These are phyloP conservation scores for Rhizopus delemar DNA, from an alignment of 371 early-diverging fungal genomes.

Conservation along the genomic window DNA sequence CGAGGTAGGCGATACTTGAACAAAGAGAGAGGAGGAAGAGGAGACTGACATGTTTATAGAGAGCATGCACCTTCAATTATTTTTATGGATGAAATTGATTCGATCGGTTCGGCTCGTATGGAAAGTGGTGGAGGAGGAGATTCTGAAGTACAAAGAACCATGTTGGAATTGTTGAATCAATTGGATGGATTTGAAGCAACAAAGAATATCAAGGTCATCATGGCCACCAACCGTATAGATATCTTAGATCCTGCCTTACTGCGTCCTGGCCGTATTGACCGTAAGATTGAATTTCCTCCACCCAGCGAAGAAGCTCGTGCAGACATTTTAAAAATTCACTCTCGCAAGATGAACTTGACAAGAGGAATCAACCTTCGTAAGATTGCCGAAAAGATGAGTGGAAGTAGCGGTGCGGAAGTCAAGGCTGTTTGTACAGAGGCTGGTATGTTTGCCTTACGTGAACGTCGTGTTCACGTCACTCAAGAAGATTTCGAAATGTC, in stretches of 20 bases:
- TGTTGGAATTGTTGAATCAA: slow-evolving; percentile 99
- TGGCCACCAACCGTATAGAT: slow-evolving; percentile 89
- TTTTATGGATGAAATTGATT: slow-evolving; percentile 99
- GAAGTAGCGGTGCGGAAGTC: slow-evolving; percentile 87
- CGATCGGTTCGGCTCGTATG: slow-evolving; percentile 98
- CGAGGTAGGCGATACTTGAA: slow-evolving; percentile 56
- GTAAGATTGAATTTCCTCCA: slow-evolving; percentile 99
- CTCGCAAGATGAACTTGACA: slow-evolving; percentile 98
- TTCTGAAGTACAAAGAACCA: slow-evolving; percentile 98
- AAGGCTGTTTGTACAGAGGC: slow-evolving; percentile 99
- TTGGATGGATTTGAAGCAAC: slow-evolving; percentile 99
- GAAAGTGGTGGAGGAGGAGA: slow-evolving; percentile 97
- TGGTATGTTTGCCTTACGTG: slow-evolving; percentile 99
- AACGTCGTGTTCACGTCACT: slow-evolving; percentile 98
- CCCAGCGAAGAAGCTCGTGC: slow-evolving; percentile 95
- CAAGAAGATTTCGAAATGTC: slow-evolving; percentile 99
- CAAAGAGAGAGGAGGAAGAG: not conserved
- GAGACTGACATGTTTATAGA: slow-evolving; percentile 52
- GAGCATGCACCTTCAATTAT: slow-evolving; percentile 97
- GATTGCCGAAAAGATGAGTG: slow-evolving; percentile 98
- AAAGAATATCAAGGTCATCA: slow-evolving; percentile 96
- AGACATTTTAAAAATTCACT: slow-evolving; percentile 99
- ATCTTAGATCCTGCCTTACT: slow-evolving; percentile 99
- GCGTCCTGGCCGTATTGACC: slow-evolving; percentile 99
- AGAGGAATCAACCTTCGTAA: slow-evolving; percentile 98